Evolutionary conservation across 83 land plant genomes (phyloP).

Genomic region (Picea abies): DNA sequence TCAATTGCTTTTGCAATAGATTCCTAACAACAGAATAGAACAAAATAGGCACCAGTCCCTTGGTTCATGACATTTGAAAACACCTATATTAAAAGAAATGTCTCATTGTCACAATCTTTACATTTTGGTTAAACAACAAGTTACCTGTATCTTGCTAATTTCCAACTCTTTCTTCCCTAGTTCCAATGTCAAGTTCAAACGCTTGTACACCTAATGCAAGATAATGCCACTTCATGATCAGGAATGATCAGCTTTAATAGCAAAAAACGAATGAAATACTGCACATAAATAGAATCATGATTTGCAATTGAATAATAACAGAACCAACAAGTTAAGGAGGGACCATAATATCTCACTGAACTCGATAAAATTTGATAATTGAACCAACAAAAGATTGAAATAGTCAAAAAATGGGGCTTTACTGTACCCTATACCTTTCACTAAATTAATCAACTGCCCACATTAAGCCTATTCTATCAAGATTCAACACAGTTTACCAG

Average conservation of each 20-base stretch:
- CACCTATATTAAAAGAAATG: constrained; percentile 5
- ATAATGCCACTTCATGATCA: constrained; percentile 17
- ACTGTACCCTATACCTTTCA: neutral
- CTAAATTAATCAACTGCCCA: neutral
- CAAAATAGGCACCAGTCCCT: neutral
- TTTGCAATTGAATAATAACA: neutral
- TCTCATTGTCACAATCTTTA: neutral
- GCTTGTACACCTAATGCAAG: constrained; percentile 58
- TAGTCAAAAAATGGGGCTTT: no score
- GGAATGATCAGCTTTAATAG: neutral
- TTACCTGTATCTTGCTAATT: constrained; percentile 93
- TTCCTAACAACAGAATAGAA: constrained; percentile 48
- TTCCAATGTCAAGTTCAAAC: constrained; percentile 78
- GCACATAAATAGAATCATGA: neutral
- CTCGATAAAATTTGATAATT: neutral
- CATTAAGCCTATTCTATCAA: neutral
- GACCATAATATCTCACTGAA: no score
- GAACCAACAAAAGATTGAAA: neutral
- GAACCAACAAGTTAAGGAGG: neutral
- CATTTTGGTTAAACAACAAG: neutral
- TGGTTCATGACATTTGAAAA: no score
- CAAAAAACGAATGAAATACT: neutral
- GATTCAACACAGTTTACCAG: neutral
- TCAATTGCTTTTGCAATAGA: constrained; percentile 96
- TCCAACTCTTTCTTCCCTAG: constrained; percentile 96